Conservation (phyloP, 352 stramenopile genomes). For the Phytopythium litorale region DNA sequence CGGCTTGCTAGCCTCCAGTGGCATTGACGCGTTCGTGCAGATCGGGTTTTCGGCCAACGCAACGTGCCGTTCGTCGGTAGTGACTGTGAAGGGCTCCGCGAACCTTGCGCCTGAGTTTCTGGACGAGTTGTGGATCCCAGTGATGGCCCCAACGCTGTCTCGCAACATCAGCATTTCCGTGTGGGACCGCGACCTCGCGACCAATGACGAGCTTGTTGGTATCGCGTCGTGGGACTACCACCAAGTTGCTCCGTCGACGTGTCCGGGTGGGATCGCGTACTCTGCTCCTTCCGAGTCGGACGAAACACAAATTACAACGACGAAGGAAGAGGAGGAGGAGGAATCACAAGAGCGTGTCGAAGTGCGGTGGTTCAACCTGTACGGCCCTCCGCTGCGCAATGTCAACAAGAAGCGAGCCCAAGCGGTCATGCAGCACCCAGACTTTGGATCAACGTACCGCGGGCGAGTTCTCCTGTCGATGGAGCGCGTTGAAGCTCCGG, state of each 20-base stretch:
- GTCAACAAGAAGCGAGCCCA: slow-evolving; percentile 49
- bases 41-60: slow-evolving; percentile 59
- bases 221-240: slow-evolving; percentile 71
- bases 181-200: slow-evolving; percentile 75
- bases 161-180: slow-evolving; percentile 69
- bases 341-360: slow-evolving; percentile 17
- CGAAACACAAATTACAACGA: neutral
- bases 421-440: slow-evolving; percentile 52
- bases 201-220: slow-evolving; percentile 69
- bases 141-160: slow-evolving; percentile 69
- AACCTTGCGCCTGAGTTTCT: slow-evolving; percentile 58
- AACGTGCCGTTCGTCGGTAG: slow-evolving; percentile 39
- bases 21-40: slow-evolving; percentile 83
- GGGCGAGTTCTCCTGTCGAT: slow-evolving; percentile 78
- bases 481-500: slow-evolving; percentile 42
- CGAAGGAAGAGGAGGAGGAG: slow-evolving; percentile 1
- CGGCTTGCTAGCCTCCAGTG: slow-evolving; percentile 24
- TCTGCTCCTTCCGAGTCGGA: neutral
- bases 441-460: slow-evolving; percentile 78
- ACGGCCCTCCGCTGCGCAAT: slow-evolving; percentile 66
- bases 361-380: slow-evolving; percentile 81
- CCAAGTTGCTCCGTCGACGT: slow-evolving; percentile 30
- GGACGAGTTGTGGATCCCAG: slow-evolving; percentile 86
- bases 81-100: slow-evolving; percentile 54
- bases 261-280: slow-evolving; percentile 20